A percentile compares a stretch with the other conserved stretches of the same genome.
Conservation (phyloP, 805 yeast genomes). For the Kodamaea laetipori region DNA sequence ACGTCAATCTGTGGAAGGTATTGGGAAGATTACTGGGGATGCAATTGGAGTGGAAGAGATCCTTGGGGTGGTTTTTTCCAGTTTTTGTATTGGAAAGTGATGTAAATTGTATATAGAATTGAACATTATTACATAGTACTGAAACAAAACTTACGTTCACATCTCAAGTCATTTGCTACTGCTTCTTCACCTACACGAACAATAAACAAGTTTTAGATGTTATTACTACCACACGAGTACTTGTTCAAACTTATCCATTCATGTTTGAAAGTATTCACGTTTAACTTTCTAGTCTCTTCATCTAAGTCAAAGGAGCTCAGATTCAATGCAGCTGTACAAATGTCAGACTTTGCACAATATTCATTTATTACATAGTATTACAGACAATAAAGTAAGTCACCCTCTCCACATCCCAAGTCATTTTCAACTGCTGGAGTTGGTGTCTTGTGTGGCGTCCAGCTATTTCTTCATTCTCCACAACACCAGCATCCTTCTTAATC, state of each 20-base stretch:
- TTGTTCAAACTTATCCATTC: no score
- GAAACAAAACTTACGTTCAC: no score
- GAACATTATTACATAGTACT: neutral
- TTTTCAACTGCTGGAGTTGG: constrained; percentile 46
- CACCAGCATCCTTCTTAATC: constrained; percentile 29
- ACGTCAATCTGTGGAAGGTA: constrained; percentile 74
- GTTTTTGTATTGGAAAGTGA: constrained; percentile 91
- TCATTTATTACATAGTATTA: constrained; percentile 18
- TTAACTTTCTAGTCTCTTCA: no score
- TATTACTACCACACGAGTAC: no score
- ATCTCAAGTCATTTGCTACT: no score
- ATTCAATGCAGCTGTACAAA: no score
- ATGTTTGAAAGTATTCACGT: no score
- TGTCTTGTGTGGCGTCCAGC: constrained; percentile 49
- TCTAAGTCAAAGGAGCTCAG: no score
- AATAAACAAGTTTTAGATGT: no score
- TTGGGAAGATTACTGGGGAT: constrained; percentile 91
- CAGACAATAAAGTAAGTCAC: constrained; percentile 37
- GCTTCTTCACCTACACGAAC: no score
- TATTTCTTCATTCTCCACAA: constrained; percentile 27
- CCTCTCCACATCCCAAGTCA: constrained; percentile 49
- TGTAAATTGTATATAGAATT: neutral
- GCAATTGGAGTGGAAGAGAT: constrained; percentile 88
- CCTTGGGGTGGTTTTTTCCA: constrained; percentile 85
- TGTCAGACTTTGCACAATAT: neutral